These are phyloP conservation scores for Ceratocystis colombiana DNA, from an alignment of 2,329 filamentous ascomycete genomes.

Conservation along the genomic window DNA sequence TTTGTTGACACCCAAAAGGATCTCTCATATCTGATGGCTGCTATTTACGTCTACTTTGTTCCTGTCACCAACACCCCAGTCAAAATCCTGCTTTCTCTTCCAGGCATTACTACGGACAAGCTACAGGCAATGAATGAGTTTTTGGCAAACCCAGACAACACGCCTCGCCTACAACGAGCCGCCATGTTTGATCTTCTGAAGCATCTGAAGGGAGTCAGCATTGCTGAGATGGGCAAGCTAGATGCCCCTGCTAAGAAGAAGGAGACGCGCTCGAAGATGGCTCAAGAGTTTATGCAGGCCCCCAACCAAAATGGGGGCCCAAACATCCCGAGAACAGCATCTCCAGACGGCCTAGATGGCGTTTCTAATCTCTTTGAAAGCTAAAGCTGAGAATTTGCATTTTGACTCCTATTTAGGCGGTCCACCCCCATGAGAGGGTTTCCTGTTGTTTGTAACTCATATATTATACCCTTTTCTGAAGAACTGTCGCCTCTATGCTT, in stretches of 20 bases:
- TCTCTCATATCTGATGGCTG: constrained; percentile 74
- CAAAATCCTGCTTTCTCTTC: constrained; percentile 66
- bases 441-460: background rate
- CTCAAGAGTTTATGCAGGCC: constrained; percentile 56
- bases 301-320: constrained; percentile 29
- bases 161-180: constrained; percentile 66
- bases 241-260: constrained; percentile 44
- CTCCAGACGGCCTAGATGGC: constrained; percentile 45
- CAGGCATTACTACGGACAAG: constrained; percentile 59
- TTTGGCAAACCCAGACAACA: constrained; percentile 47
- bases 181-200: constrained; percentile 76
- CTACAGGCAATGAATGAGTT: constrained; percentile 56
- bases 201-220: constrained; percentile 77
- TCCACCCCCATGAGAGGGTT: background rate
- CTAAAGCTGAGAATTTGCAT: constrained; percentile 25
- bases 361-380: constrained; percentile 44
- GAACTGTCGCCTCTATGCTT: background rate
- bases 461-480: background rate
- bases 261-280: constrained; percentile 47
- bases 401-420: background rate
- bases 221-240: constrained; percentile 87
- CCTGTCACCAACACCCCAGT: constrained; percentile 59
- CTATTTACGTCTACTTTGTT: constrained; percentile 69
- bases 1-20: constrained; percentile 96
- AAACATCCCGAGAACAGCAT: constrained; percentile 31